Evolutionary conservation across 179 eudicot genomes (phyloP).

Genomic region (Silene coronaria): DNA sequence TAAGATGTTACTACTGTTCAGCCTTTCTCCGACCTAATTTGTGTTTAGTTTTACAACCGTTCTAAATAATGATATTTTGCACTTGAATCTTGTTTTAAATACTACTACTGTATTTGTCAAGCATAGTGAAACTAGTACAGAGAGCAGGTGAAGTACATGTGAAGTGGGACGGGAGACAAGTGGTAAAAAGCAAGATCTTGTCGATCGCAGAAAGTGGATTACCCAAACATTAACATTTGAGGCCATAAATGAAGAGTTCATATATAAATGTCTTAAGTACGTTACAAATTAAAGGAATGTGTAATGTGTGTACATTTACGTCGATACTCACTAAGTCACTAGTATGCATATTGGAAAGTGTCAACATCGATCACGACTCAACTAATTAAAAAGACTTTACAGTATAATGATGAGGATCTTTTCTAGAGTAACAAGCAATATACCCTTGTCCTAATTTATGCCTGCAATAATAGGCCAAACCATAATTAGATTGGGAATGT

Average conservation of each 20-base stretch:
- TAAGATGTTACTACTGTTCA: too few relatives aligned
- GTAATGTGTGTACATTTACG: background rate
- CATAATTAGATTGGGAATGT: background rate
- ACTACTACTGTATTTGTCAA: too few relatives aligned
- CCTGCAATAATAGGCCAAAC: background rate
- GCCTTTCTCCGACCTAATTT: too few relatives aligned
- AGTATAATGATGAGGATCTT: background rate
- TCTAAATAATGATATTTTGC: too few relatives aligned
- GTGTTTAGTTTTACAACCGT: too few relatives aligned
- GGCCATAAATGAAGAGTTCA: background rate
- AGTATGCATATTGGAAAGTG: conserved; percentile 3
- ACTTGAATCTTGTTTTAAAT: too few relatives aligned
- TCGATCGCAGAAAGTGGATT: conserved; percentile 12
- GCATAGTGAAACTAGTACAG: too few relatives aligned
- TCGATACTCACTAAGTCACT: background rate
- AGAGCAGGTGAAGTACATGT: too few relatives aligned
- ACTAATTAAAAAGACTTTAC: background rate
- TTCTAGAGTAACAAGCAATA: background rate
- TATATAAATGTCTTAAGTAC: background rate
- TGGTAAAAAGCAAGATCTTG: conserved; percentile 4
- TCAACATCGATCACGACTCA: background rate
- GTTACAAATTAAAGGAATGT: background rate
- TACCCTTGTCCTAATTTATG: conserved; percentile 3
- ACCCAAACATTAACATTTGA: background rate
- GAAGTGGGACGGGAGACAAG: too few relatives aligned